These are phyloP conservation scores for Pseudogymnoascus sp. DNA, from an alignment of 2,329 filamentous ascomycete species.

Conservation along the genomic window DNA sequence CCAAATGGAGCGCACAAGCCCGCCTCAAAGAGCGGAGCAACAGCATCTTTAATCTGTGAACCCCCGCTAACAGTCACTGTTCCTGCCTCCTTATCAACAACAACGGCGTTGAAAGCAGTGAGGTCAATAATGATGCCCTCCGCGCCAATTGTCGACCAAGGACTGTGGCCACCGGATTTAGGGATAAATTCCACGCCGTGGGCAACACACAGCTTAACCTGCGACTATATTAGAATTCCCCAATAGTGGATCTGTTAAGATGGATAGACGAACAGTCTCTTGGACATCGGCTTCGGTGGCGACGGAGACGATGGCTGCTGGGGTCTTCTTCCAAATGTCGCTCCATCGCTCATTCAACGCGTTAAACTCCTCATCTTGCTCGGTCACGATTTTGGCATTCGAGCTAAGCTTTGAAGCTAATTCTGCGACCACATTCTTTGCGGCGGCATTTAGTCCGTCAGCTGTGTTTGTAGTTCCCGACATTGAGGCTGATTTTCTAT, in stretches of 20 bases:
- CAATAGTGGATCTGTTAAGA: no score
- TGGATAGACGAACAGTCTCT: conserved; percentile 13
- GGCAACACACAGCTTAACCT: neutral
- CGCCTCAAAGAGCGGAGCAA: conserved; percentile 13
- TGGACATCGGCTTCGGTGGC: conserved; percentile 13
- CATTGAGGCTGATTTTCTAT: neutral
- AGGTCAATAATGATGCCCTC: conserved; percentile 24
- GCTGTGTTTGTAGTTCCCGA: neutral
- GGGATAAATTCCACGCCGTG: conserved; percentile 18
- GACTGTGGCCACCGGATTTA: conserved; percentile 22
- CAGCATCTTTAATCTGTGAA: conserved; percentile 15
- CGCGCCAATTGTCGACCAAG: conserved; percentile 22
- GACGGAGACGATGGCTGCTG: conserved; percentile 15
- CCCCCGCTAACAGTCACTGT: conserved; percentile 16
- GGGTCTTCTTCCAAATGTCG: conserved; percentile 12
- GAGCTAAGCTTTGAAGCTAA: neutral
- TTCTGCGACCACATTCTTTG: neutral
- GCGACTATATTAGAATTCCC: neutral
- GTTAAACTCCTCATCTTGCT: neutral
- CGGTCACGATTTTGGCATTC: neutral
- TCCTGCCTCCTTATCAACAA: conserved; percentile 14
- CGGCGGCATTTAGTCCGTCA: neutral
- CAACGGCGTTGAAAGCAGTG: conserved; percentile 14
- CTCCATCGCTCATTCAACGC: conserved; percentile 13
- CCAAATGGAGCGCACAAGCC: conserved; percentile 20